These are phyloP conservation scores for Phialophora chinensis DNA, from an alignment of 2,329 filamentous ascomycete genomes.

Conservation along the genomic window DNA sequence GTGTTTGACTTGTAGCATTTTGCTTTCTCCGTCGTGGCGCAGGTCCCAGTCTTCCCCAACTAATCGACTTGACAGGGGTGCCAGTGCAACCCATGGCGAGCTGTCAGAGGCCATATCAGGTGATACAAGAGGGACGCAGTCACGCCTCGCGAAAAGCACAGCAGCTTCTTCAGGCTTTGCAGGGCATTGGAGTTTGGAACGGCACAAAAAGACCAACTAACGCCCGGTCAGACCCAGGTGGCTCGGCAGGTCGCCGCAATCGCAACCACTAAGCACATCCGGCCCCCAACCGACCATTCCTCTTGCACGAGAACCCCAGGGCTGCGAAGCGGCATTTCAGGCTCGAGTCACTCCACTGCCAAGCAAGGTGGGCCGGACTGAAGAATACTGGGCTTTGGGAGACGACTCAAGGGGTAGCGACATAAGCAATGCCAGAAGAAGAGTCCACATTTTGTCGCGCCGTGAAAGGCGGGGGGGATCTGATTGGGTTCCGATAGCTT, in stretches of 20 bases:
- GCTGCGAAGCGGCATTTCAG: background rate
- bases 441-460: background rate
- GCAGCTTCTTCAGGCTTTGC: background rate
- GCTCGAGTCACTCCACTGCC: slow-evolving; percentile 1
- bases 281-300: background rate
- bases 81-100: background rate
- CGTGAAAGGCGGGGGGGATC: background rate
- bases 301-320: background rate
- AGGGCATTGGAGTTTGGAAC: no score
- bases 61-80: background rate
- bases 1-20: slow-evolving; percentile 17
- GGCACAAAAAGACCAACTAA: background rate
- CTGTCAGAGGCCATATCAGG: background rate
- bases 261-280: background rate
- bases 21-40: background rate
- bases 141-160: background rate
- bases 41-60: background rate
- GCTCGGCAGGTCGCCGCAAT: background rate
- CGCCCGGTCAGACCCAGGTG: background rate
- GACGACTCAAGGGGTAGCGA: background rate
- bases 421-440: background rate
- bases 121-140: background rate
- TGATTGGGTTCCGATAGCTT: background rate
- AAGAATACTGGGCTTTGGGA: background rate
- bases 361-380: background rate